Evolutionary conservation across 148 eudicot species (phyloP).

Genomic region (Fagopyrum esculentum): DNA sequence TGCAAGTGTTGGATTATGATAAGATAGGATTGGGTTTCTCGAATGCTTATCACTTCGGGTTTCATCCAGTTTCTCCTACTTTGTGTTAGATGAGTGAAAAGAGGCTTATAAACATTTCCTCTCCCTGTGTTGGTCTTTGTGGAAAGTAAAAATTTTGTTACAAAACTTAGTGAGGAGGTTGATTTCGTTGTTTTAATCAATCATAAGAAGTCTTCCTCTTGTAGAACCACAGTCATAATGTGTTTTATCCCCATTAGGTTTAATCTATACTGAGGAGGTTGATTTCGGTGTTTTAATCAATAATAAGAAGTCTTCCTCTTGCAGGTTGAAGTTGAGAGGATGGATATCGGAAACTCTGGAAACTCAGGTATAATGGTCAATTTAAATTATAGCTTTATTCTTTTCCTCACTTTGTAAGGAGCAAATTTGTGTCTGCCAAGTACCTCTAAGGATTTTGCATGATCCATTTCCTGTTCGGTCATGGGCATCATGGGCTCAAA

Average conservation of each 20-base stretch:
- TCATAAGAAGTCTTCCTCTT: background rate
- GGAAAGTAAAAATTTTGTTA: background rate
- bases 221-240: background rate
- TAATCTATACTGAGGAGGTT: background rate
- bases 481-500: background rate
- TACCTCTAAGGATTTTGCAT: background rate
- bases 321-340: slow-evolving; percentile 87
- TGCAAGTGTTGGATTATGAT: background rate
- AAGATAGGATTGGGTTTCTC: background rate
- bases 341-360: slow-evolving; percentile 62
- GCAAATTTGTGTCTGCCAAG: background rate
- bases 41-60: background rate
- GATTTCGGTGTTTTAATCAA: background rate
- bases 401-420: background rate
- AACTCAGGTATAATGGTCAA: slow-evolving; percentile 39
- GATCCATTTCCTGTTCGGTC: background rate
- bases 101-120: background rate
- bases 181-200: background rate
- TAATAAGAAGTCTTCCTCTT: background rate
- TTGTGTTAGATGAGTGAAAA: background rate
- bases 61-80: background rate
- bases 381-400: background rate
- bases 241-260: background rate
- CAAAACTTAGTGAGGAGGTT: background rate
- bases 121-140: background rate